These are phyloP conservation scores for Casuarina cunninghamiana DNA, from an alignment of 306 rosid genomes.

Conservation along the genomic window DNA sequence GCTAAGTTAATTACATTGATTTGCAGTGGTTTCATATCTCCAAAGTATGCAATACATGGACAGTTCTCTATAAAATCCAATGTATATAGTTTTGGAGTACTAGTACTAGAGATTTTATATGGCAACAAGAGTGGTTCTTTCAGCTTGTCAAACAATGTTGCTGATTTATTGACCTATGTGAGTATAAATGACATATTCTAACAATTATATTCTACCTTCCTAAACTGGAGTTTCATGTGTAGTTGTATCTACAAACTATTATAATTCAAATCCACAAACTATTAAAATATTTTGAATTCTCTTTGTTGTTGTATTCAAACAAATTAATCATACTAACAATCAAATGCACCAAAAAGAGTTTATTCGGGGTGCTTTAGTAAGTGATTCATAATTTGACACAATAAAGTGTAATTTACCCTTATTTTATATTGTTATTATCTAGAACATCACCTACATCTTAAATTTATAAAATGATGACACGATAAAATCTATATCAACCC, in stretches of 20 bases:
- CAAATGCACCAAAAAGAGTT: too few species aligned
- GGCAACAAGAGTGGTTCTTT: slow-evolving; percentile 24
- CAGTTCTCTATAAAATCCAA: slow-evolving; percentile 38
- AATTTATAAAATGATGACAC: not conserved
- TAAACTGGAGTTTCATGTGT: too few species aligned
- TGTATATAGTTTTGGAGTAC: slow-evolving; percentile 46
- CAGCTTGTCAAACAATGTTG: not conserved
- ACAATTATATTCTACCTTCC: too few species aligned
- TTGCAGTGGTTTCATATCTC: slow-evolving; percentile 60
- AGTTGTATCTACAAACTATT: too few species aligned
- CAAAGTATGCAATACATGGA: slow-evolving; percentile 45
- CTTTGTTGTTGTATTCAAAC: too few species aligned
- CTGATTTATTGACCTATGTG: not conserved
- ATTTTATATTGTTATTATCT: not conserved
- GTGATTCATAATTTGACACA: too few species aligned
- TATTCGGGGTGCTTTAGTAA: too few species aligned
- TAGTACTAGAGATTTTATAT: slow-evolving; percentile 40
- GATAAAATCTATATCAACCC: not conserved
- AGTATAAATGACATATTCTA: not conserved
- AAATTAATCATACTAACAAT: not conserved
- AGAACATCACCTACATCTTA: too few species aligned
- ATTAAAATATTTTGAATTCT: too few species aligned
- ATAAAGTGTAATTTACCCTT: not conserved
- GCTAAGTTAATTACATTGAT: not conserved
- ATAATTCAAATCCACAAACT: too few species aligned